These are phyloP conservation scores for Vairimorpha ceranae DNA, from an alignment of 371 early-diverging fungal species.

Conservation along the genomic window DNA sequence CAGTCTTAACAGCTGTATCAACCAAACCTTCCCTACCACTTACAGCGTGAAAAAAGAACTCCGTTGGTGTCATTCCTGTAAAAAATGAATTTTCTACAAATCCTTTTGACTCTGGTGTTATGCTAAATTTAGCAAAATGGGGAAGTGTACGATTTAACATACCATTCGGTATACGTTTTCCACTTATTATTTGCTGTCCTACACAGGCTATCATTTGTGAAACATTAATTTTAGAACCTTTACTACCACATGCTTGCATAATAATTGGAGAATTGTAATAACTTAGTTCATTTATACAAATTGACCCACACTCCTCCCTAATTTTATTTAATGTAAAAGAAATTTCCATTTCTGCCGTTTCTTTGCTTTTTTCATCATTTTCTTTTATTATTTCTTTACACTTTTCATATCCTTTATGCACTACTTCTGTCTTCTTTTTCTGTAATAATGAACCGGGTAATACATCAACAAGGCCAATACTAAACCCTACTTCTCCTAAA, in stretches of 20 bases:
- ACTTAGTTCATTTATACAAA: constrained; percentile 82
- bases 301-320: constrained; percentile 85
- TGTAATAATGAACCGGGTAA: constrained; percentile 72
- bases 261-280: constrained; percentile 87
- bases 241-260: constrained; percentile 93
- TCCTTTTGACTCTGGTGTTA: constrained; percentile 83
- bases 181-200: constrained; percentile 95
- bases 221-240: constrained; percentile 92
- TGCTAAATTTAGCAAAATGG: constrained; percentile 80
- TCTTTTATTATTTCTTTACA: constrained; percentile 74
- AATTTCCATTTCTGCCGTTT: constrained; percentile 64
- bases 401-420: constrained; percentile 71
- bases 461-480: constrained; percentile 77
- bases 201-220: constrained; percentile 99
- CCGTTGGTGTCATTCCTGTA: constrained; percentile 82
- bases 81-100: constrained; percentile 94
- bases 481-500: constrained; percentile 68
- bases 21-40: constrained; percentile 98
- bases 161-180: constrained; percentile 87
- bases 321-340: constrained; percentile 79
- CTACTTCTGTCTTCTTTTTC: constrained; percentile 71
- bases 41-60: constrained; percentile 97
- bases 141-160: constrained; percentile 90
- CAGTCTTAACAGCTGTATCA: constrained; percentile 96
- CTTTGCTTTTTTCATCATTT: constrained; percentile 59